Base-by-base conservation (phyloP, 352 stramenopile genomes). In the Phytophthora idaei region DNA sequence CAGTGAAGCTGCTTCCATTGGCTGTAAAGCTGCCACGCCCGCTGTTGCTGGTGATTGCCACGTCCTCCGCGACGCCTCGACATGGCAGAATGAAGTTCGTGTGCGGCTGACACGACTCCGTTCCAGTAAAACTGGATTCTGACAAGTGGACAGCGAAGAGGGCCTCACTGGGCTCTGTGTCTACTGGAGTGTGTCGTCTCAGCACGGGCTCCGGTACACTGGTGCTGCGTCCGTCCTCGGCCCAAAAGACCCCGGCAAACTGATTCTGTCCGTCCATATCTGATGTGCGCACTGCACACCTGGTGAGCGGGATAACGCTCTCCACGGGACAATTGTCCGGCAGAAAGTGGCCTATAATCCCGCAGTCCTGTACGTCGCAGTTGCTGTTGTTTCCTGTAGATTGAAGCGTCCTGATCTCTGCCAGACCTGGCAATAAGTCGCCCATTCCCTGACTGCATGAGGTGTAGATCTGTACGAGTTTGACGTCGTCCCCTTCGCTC, bases 11-110 rank as follows among this genome's bases (percentile, higher is more conserved):
- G 51, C 69, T 69, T 34, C 53, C 63, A 46, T 60, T 65, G 15
- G 25, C 47, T 14, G 45, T 66, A 47, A 61, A 59, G 31, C 49
- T 71, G 46, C 39, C 15, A 56, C 57, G 68, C 1, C 44, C 47
- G 29, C 70, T 74, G 10, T 56, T 61, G 32, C 59, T 67, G 21
- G 50, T 45, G 32, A 71, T 47, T 1, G 57, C 41, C 47, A 68
- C 56, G 15, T 71, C 48, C 11, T 80, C 71, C 2, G 57, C 69
- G n/a, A 78, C 71, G 48, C 78, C 80, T 54, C 80, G 73, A 64
- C 84, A 92, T 14, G 84, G 84, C 25, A 92, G 64, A 64, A 92
- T 90, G 25, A 90, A 87, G 55, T 87, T 70, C 4, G 70, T 77
- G 11, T 82, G 61, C 8, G 76, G 54, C 50, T 84, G 55, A 53